Evolutionary conservation across 2,329 filamentous ascomycete genomes (phyloP).

Genomic region (Botrytis cinerea): DNA sequence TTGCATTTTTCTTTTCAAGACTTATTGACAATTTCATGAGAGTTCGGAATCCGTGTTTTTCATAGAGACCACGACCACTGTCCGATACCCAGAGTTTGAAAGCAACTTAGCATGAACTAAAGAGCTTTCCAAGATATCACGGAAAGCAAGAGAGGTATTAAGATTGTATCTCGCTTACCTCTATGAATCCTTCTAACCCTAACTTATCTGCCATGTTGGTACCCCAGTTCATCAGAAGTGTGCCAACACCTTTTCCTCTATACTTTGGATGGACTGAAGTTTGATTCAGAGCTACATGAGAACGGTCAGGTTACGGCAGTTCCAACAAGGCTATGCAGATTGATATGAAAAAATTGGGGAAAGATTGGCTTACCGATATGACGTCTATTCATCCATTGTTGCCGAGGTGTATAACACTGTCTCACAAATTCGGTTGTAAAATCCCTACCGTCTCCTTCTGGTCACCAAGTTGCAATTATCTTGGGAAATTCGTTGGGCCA

Average conservation of each 20-base stretch:
- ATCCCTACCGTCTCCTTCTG: conserved; percentile 22
- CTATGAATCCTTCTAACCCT: conserved; percentile 3
- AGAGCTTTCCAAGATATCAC: too few species aligned
- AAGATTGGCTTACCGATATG: conserved; percentile 13
- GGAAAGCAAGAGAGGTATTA: not conserved
- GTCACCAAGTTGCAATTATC: conserved; percentile 21
- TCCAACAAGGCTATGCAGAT: not conserved
- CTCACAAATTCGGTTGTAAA: conserved; percentile 15
- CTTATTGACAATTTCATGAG: not conserved
- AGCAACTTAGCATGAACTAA: not conserved
- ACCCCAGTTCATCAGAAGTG: conserved; percentile 3
- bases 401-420: conserved; percentile 20
- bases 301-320: not conserved
- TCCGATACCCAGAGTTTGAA: not conserved
- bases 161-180: not conserved
- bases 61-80: not conserved
- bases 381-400: conserved; percentile 20
- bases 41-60: not conserved
- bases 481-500: conserved; percentile 17
- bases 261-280: conserved; percentile 18
- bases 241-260: conserved; percentile 13
- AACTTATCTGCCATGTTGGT: conserved; percentile 15
- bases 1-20: not conserved
- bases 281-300: conserved; percentile 16
- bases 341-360: not conserved